phyloP scores from a whole-genome alignment of 768 basidiomycete genomes.

The Fistulinella prunicolor region DNA sequence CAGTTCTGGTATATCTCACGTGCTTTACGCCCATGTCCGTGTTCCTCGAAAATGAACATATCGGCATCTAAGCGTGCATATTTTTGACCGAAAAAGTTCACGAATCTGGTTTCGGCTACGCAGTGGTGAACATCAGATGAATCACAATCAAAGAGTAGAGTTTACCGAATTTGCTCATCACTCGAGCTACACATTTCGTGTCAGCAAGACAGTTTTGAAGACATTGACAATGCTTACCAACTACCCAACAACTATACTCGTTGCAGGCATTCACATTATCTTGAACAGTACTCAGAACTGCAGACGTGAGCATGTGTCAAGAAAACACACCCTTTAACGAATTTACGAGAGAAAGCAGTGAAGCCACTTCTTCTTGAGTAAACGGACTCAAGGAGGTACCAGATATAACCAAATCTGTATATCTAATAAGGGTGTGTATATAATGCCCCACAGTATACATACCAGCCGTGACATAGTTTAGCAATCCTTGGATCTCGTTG shows the following conservation, averaged over 20 bases:
- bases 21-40: neutral
- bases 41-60: constrained; percentile 20
- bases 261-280: neutral
- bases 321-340: neutral
- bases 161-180: too few species aligned
- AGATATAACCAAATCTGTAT: neutral
- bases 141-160: neutral
- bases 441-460: neutral
- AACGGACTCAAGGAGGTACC: neutral
- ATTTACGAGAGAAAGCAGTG: neutral
- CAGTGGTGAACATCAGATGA: neutral
- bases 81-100: constrained; percentile 38
- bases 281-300: neutral
- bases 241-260: neutral
- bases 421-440: neutral
- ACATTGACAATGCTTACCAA: neutral
- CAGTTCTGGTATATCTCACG: neutral
- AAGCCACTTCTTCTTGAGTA: too few species aligned
- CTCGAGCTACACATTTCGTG: too few species aligned
- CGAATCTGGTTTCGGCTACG: constrained; percentile 24
- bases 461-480: neutral
- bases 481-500: neutral
- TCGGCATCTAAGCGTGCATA: constrained; percentile 33
- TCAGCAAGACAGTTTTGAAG: neutral
- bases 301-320: neutral